Evolutionary conservation across 2,329 filamentous ascomycete species (phyloP), one percentile per base, ranked within the genome.

Genomic region (Aureobasidium leucospermi): DNA sequence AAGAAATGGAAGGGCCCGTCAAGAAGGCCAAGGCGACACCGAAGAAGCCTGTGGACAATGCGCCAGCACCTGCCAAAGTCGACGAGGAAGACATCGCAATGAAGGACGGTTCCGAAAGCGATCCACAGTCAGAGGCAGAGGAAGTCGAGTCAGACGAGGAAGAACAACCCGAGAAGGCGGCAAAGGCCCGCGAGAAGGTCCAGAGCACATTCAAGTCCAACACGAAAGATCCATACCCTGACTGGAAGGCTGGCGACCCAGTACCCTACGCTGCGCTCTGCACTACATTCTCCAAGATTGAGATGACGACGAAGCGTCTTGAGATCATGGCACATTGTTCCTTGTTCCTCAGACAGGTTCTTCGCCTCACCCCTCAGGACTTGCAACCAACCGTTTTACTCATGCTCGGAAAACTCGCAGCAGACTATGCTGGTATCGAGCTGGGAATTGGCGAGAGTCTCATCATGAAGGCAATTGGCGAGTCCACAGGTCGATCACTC

Each of bases 391-490:
- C 90, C 0, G 86, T 97, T 28, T 80, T 96, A 63, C 83, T 99
- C 32, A 97, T 99, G 94, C 89, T 96, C 73, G 96, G 96, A 76
- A 97, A 97, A 73, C 84, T 99, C 29, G 94, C 94, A 2, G 93
- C 94, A 3, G 94, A 99, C 69, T 99, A 96, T 72, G 88, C 92
- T 45, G 94, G 94, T 19, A 92, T 99, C 63, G 94, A 99, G 74
- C 81, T 99, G 32, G 94, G 94, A n/a, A 99, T 99, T 67, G 94
- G 94, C 60, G 94, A 99, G 75, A 97, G 93, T 0, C 76, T 99
- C 31, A 96, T 99, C 68, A 97, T 97, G 92, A 99, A 97, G 73
- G 90, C 94, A 5, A 96, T 99, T 68, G 93, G 93, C 10, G 93
- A 97, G 76, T 88, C 87, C 32, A 99, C 94, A 0, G 94, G 94